Base-by-base conservation (phyloP, 305 asterid species). In the Ruellia speciosa region DNA sequence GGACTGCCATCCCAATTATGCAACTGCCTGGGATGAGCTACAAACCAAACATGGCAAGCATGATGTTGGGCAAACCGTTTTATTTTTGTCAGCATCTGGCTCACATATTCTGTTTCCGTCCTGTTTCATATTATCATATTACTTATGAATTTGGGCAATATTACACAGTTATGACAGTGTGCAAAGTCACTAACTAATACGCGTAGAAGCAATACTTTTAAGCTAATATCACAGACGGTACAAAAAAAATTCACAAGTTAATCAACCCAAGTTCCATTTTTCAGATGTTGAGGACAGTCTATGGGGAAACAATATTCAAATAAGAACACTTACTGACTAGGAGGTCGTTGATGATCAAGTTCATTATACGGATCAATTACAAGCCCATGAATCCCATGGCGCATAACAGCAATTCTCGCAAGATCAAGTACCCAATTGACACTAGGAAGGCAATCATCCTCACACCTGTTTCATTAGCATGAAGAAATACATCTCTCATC, bases 1-100 rank as follows among this genome's bases (percentile, higher is more conserved):
- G 98, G 87, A 37, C 83, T 71, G 14, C 98, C 96, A 43, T 55
- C 58, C 96, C 98, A 92, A 37, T 83, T 76, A 19, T 88, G 94
- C 80, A 92, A 72, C 98, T 90, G 99, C 79, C 94, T 81, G 19
- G 99, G 96, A 79, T 92, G 99, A 70, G 95, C 99, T 40, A 92
- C 96, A 70, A 92, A 92, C 99, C 96, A 92, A 67, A 92, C 99
- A 72, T 88, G 99, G 54, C 96, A 88, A 7, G 84, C 69, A 68
- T 92, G 96, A 68, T 88, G 99, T 60, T 92, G 96, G 53, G 99
- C 96, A 72, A 92, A 92, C 57, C 99, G 81, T 71, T 88, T 92
- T 56, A 92, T 43, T 75, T 76, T 84, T 46, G 96, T 92, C 76
- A 92, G 87, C 95, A 92, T 85, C 76, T 84, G 95, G 74, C 99